Evolutionary conservation across 2,329 filamentous ascomycete species (phyloP).

Genomic region (Verticillium isaacii): DNA sequence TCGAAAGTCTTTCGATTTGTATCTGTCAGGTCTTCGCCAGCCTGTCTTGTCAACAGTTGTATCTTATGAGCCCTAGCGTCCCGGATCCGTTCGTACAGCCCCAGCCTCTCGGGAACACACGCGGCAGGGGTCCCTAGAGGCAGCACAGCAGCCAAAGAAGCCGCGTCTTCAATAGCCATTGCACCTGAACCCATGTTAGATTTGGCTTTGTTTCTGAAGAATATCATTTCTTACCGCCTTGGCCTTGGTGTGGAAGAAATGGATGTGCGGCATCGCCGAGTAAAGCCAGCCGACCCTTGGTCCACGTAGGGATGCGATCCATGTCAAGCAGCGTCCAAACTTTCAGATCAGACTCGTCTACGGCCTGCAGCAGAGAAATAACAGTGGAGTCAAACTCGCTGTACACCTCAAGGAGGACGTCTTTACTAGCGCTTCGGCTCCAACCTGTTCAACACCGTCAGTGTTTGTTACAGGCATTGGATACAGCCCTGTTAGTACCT

Average conservation of each 20-base stretch:
- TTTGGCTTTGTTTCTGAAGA: not conserved
- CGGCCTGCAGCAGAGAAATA: constrained; percentile 33
- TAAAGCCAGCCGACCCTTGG: constrained; percentile 46
- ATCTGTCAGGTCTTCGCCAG: constrained; percentile 35
- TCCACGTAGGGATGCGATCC: constrained; percentile 51
- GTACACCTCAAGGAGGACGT: constrained; percentile 32
- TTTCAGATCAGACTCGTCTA: constrained; percentile 24
- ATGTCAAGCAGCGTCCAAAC: constrained; percentile 60
- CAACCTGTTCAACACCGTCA: constrained; percentile 23
- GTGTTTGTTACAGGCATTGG: not conserved
- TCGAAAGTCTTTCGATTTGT: constrained; percentile 4
- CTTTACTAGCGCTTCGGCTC: constrained; percentile 29
- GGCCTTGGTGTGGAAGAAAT: constrained; percentile 52
- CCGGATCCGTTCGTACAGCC: constrained; percentile 54
- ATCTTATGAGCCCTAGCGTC: constrained; percentile 52
- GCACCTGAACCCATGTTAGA: constrained; percentile 35
- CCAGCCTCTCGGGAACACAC: constrained; percentile 50
- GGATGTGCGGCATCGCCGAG: constrained; percentile 67
- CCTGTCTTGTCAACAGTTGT: constrained; percentile 51
- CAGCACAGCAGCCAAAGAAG: constrained; percentile 52
- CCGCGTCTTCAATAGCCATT: constrained; percentile 65
- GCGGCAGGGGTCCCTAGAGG: constrained; percentile 33
- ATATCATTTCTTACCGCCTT: not conserved
- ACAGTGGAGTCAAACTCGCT: constrained; percentile 37
- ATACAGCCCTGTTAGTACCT: not conserved